Percentiles rank a stretch among this genome's conserved stretches.
These are phyloP conservation scores for Microcyclospora pomicola DNA, from an alignment of 2,329 filamentous ascomycete genomes.

Conservation along the genomic window DNA sequence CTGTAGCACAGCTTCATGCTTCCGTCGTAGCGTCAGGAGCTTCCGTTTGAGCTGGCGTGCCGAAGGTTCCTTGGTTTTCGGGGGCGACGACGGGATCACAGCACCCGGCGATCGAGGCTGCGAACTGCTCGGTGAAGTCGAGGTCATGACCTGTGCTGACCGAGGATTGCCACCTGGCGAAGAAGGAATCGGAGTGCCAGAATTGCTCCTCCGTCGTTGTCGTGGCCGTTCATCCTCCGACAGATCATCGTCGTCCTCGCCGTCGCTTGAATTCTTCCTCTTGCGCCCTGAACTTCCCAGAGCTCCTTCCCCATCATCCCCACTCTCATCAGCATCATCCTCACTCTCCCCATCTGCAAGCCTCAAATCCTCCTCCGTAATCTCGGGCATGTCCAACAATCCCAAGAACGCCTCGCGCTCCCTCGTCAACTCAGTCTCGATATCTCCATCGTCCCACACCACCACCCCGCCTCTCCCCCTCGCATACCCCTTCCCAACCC, in stretches of 20 bases:
- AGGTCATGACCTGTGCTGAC: constrained; percentile 14
- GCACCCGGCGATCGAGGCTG: constrained; percentile 25
- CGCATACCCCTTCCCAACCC: constrained; percentile 56
- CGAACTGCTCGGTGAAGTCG: constrained; percentile 27
- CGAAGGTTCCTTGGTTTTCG: constrained; percentile 49
- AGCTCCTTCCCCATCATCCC: constrained; percentile 16
- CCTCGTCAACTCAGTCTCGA: constrained; percentile 61
- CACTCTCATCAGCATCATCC: constrained; percentile 40
- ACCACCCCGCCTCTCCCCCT: constrained; percentile 76
- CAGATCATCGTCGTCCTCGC: constrained; percentile 46
- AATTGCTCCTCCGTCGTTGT: constrained; percentile 77
- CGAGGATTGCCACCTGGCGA: constrained; percentile 36
- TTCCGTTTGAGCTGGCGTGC: constrained; percentile 57
- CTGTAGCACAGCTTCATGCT: constrained; percentile 63
- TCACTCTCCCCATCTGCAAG: constrained; percentile 45
- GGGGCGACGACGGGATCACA: constrained; percentile 37
- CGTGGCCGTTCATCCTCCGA: constrained; percentile 63
- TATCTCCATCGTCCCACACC: constrained; percentile 91
- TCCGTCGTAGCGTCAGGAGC: constrained; percentile 58
- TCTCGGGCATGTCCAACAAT: constrained; percentile 79
- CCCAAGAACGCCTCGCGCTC: constrained; percentile 75
- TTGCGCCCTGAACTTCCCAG: constrained; percentile 45
- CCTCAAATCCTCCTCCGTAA: constrained; percentile 59
- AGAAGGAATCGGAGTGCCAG: constrained; percentile 55
- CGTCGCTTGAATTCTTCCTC: constrained; percentile 59